Conservation (phyloP, 2,329 filamentous ascomycete genomes). For the Stenocarpella maydis region DNA sequence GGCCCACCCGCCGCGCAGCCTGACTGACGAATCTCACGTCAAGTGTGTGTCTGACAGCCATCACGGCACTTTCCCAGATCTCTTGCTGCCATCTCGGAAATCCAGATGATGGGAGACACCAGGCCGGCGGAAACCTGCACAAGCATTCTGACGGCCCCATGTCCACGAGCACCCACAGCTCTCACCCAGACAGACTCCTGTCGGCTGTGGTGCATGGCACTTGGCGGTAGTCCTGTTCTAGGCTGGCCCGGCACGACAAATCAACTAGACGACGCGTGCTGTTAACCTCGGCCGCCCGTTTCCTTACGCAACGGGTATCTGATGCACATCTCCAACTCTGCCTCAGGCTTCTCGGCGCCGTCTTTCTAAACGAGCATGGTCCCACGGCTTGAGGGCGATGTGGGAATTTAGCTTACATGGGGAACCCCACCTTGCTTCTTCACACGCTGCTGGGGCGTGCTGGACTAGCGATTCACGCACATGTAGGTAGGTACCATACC, state of each 20-base stretch:
- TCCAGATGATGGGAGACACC: constrained; percentile 21
- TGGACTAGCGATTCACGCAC: constrained; percentile 4
- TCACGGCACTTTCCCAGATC: constrained; percentile 12
- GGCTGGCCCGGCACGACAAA: constrained; percentile 18
- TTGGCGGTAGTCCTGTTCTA: constrained; percentile 6
- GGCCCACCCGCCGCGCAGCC: constrained; percentile 13
- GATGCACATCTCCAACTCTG: constrained; percentile 13
- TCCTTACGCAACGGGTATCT: constrained; percentile 12
- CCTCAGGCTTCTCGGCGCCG: constrained; percentile 2
- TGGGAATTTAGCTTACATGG: not conserved
- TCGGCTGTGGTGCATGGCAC: constrained; percentile 2
- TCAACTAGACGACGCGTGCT: too few relatives aligned
- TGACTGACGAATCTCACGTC: constrained; percentile 6
- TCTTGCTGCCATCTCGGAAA: constrained; percentile 23
- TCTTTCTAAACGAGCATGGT: not conserved
- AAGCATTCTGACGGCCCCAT: constrained; percentile 5
- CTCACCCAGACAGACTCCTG: constrained; percentile 10
- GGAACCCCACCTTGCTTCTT: constrained; percentile 3
- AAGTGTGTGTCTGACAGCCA: constrained; percentile 15
- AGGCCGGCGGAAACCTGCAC: constrained; percentile 4
- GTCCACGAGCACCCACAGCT: not conserved
- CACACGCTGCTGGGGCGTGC: not conserved
- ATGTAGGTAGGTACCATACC: constrained; percentile 16
- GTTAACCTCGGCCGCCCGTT: not conserved
- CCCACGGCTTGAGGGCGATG: not conserved